Base-by-base conservation (phyloP, 768 basidiomycete species). In the Boletus insuetus region DNA sequence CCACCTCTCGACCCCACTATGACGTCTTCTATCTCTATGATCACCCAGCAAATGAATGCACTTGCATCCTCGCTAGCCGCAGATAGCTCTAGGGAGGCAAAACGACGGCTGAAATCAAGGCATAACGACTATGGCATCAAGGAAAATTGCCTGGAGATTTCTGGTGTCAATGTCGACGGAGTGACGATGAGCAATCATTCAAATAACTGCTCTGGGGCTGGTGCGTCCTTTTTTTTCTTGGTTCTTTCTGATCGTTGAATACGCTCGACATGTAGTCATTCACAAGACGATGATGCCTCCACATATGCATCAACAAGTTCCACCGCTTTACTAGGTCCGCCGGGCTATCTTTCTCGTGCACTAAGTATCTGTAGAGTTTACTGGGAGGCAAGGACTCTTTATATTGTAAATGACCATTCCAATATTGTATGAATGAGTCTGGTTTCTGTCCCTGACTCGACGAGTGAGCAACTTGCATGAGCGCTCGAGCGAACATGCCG, bases 131-230 rank as follows among this genome's bases (percentile, higher is more conserved):
- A 6, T 2, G 51, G 40, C 17, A 31, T 5, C 8, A 60, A 22
- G 49, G 11, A 12, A 10, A 49, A 60, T n/a, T 57, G 51, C 24
- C 1, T 60, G 24, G 47, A 45, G 0, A 13, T 63, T 13, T 39
- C 0, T 0, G 16, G 4, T 24, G 49, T 53, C 1, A 50, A 2
- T 3, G 53, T 39, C 5, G 40, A 53, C 0, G 63, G 58, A 17
- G 0, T 49, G 19, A 64, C 61, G 12, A 5, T 63, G 43, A 57
- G 57, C 35, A 51, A 42, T 34, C 45, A 48, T 12, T 53, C 50
- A 19, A 12, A 1, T 14, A 20, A 49, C 1, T 55, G 55, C 9
- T 16, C 48, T 32, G 63, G 63, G 10, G 51, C 55, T 20, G 56
- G 63, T 63, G 8, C n/a, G 63, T 58, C 20, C 19, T 12, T 37